Evolutionary conservation across 345 rosid species (phyloP).

Genomic region (Corchorus olitorius): DNA sequence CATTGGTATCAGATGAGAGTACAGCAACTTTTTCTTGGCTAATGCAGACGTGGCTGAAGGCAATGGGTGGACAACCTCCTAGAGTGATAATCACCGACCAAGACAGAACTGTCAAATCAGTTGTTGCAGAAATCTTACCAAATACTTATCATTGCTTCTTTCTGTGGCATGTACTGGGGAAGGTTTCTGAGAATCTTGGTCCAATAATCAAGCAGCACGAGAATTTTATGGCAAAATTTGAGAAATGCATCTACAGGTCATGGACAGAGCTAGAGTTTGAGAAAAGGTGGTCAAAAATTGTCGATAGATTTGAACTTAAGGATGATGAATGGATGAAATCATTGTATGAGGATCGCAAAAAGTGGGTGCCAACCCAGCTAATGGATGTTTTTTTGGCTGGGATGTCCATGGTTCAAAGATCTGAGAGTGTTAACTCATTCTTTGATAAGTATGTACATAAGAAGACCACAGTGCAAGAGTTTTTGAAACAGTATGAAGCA

Average conservation of each 20-base stretch:
- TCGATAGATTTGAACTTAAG: slow-evolving; percentile 56
- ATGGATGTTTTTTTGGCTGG: slow-evolving; percentile 57
- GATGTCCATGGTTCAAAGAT: slow-evolving; percentile 55
- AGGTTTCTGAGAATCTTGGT: slow-evolving; percentile 56
- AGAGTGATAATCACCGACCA: slow-evolving; percentile 59
- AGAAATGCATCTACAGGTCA: slow-evolving; percentile 67
- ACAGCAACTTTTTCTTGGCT: slow-evolving; percentile 59
- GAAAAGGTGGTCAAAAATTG: slow-evolving; percentile 65
- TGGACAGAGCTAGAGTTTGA: slow-evolving; percentile 61
- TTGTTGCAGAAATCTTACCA: slow-evolving; percentile 52
- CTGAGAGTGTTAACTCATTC: slow-evolving; percentile 60
- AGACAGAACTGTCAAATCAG: slow-evolving; percentile 43
- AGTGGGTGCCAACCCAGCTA: slow-evolving; percentile 68
- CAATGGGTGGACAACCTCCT: slow-evolving; percentile 67
- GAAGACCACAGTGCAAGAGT: slow-evolving; percentile 62
- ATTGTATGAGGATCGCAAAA: slow-evolving; percentile 57
- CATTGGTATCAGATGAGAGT: slow-evolving; percentile 61
- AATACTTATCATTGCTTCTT: slow-evolving; percentile 51
- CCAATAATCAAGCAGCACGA: slow-evolving; percentile 53
- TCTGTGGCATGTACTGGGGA: slow-evolving; percentile 62
- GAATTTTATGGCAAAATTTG: slow-evolving; percentile 52
- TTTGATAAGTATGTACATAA: slow-evolving; percentile 67
- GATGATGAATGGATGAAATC: slow-evolving; percentile 56
- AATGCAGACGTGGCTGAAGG: slow-evolving; percentile 66
- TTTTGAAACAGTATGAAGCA: slow-evolving; percentile 53